Percentiles rank a stretch among this genome's conserved stretches.
Evolutionary conservation across 1,284 basidiomycete species (phyloP).

Genomic region (Sporisorium sorghi): DNA sequence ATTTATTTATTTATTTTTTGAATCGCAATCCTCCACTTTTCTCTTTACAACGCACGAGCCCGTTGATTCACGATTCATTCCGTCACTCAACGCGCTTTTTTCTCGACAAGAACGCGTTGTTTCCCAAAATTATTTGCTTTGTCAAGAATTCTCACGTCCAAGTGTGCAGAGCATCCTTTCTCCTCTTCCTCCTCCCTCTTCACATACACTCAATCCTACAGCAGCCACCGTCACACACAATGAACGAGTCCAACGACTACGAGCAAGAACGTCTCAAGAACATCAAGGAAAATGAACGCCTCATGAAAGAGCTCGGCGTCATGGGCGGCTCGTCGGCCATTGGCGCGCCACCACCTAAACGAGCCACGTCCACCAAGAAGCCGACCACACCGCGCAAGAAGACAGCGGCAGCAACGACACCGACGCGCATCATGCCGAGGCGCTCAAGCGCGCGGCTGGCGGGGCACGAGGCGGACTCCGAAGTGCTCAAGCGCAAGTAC

Average conservation of each 20-base stretch:
- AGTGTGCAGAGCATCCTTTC: not conserved
- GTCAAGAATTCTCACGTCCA: too few relatives aligned
- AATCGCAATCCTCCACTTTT: slow-evolving; percentile 12
- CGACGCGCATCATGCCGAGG: slow-evolving; percentile 45
- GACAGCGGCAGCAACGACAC: slow-evolving; percentile 12
- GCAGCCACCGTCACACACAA: slow-evolving; percentile 3
- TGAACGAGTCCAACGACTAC: slow-evolving; percentile 52
- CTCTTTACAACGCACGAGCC: slow-evolving; percentile 8
- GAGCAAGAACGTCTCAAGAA: slow-evolving; percentile 64
- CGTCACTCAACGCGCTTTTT: not conserved
- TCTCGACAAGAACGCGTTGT: too few relatives aligned
- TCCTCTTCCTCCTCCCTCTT: not conserved
- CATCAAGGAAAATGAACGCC: slow-evolving; percentile 64
- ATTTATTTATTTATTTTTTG: too few relatives aligned
- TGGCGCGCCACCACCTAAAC: slow-evolving; percentile 40
- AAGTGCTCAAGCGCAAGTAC: slow-evolving; percentile 53
- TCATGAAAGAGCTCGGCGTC: slow-evolving; percentile 63
- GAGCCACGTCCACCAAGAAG: slow-evolving; percentile 32
- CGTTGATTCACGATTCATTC: not conserved
- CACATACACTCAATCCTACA: not conserved
- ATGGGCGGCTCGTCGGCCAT: slow-evolving; percentile 50
- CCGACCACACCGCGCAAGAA: slow-evolving; percentile 38
- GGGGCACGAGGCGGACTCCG: slow-evolving; percentile 58
- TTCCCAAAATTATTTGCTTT: too few relatives aligned
- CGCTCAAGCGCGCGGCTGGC: slow-evolving; percentile 51